Conservation (phyloP, 441 rosid species). For the Pelargonium cotyledonis region DNA sequence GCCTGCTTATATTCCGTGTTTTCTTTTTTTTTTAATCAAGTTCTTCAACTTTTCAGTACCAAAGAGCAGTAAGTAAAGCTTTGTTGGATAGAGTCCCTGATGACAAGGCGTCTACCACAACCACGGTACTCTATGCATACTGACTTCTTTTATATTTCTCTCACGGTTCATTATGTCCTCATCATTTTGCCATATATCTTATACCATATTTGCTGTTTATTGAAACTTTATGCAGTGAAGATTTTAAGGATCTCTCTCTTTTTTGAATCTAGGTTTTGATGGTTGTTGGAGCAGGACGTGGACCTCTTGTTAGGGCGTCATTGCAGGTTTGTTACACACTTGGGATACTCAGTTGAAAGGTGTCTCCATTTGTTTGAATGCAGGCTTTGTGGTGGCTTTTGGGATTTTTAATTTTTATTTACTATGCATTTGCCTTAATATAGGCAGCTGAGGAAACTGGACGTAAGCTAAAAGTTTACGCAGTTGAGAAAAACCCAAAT, state of each 20-base stretch:
- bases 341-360: neutral
- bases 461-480: constrained; percentile 75
- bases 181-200: constrained; percentile 7
- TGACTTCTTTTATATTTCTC: neutral
- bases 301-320: constrained; percentile 98
- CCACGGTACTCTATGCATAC: constrained; percentile 51
- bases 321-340: constrained; percentile 55
- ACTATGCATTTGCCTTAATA: constrained; percentile 23
- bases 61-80: constrained; percentile 81
- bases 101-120: constrained; percentile 39
- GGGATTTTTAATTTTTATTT: constrained; percentile 13
- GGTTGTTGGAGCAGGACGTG: constrained; percentile 99
- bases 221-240: constrained; percentile 12
- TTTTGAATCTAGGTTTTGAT: constrained; percentile 63
- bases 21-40: constrained; percentile 17
- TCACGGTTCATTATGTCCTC: constrained; percentile 6
- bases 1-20: neutral
- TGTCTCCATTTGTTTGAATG: constrained; percentile 7
- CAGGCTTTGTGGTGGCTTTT: constrained; percentile 13
- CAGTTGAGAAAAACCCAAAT: constrained; percentile 98
- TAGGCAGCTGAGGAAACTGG: constrained; percentile 99
- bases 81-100: constrained; percentile 85
- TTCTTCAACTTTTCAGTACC: constrained; percentile 56
- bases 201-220: neutral
- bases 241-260: constrained; percentile 14